phyloP scores from a whole-genome alignment of 441 rosid species.

The Theobroma grandiflorum region DNA sequence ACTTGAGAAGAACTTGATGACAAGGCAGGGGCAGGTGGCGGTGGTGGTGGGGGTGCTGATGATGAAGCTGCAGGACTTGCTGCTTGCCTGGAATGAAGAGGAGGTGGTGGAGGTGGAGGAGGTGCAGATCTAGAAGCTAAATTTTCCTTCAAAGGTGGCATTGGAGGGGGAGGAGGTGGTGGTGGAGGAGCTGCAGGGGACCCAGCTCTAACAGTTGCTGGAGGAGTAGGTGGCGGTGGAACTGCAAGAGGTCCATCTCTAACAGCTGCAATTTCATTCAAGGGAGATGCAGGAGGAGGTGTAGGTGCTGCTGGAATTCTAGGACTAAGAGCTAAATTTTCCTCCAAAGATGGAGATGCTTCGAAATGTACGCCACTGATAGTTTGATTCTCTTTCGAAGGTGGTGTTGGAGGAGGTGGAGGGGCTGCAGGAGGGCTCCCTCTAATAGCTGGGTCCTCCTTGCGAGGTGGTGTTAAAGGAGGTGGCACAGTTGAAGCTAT shows the following conservation, averaged over 20 bases:
- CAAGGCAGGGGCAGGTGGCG: conserved; percentile 46
- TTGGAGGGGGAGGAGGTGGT: conserved; percentile 44
- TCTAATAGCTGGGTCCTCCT: conserved; percentile 24
- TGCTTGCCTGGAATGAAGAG: conserved; percentile 35
- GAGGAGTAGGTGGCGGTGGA: conserved; percentile 32
- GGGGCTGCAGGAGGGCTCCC: conserved; percentile 39
- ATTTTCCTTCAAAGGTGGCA: conserved; percentile 41
- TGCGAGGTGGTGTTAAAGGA: conserved; percentile 28
- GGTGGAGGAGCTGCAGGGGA: conserved; percentile 37
- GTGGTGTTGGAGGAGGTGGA: conserved; percentile 29
- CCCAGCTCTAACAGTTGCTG: conserved; percentile 16
- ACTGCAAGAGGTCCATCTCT: conserved; percentile 31
- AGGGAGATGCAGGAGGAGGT: conserved; percentile 33
- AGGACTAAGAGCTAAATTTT: conserved; percentile 30
- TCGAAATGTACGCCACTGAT: background rate
- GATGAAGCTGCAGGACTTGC: conserved; percentile 31
- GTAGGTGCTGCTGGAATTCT: conserved; percentile 47
- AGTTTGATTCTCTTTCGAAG: conserved; percentile 14
- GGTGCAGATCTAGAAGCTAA: conserved; percentile 32
- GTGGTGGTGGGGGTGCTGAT: conserved; percentile 46
- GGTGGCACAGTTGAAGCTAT: conserved; percentile 28
- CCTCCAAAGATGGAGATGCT: conserved; percentile 22
- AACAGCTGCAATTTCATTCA: conserved; percentile 12
- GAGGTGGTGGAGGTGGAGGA: conserved; percentile 55
- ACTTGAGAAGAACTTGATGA: conserved; percentile 46